Evolutionary conservation across 1,139 yeast species (phyloP), one percentile per base, ranked within the genome.

Genomic region (Suhomyces bokatorum): DNA sequence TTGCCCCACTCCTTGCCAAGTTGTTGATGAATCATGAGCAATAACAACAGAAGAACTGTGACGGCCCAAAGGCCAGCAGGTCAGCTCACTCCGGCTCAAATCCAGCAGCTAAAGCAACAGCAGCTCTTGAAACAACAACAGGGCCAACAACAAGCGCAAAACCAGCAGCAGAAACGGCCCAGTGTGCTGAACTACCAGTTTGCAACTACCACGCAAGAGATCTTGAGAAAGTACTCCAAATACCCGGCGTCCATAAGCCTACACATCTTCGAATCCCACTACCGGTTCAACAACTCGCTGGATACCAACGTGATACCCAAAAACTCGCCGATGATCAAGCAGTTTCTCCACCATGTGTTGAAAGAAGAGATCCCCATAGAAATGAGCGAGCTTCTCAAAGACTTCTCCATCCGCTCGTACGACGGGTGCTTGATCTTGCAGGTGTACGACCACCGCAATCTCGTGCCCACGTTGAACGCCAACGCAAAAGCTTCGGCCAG

Each of bases 181-280:
- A 62, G 59, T 35, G 50, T 59, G 11, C 66, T 62, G 37, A 64
- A 59, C 27, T 81, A 78, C 56, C 77, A 80, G 40, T 85, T 85
- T 59, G 82, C 87, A 12, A 87, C 86, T 53, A 82, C 91, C 4
- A 69, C 87, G 10, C 86, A 81, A 49, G 87, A 85, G 39, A 75
- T 93, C n/a, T 67, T 93, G 53, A 78, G 80, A 48, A 91, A 90
- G 60, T 90, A 84, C 60, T 83, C 85, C 49, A 81, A 82, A 48
- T 81, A 80, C 51, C 88, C 95, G 6, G 87, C 97, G 10, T 87
- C 96, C 37, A 65, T 93, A 47, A 95, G 85, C 50, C 82, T 93
- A 54, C 97, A 93, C 58, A 89, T 93, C 32, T 91, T 87, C 64
- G 95, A 88, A 55, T 87, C 88, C 40, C 96, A 91, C 64, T 93